phyloP scores from a whole-genome alignment of 352 stramenopile species.

The Globisporangium middletonii region DNA sequence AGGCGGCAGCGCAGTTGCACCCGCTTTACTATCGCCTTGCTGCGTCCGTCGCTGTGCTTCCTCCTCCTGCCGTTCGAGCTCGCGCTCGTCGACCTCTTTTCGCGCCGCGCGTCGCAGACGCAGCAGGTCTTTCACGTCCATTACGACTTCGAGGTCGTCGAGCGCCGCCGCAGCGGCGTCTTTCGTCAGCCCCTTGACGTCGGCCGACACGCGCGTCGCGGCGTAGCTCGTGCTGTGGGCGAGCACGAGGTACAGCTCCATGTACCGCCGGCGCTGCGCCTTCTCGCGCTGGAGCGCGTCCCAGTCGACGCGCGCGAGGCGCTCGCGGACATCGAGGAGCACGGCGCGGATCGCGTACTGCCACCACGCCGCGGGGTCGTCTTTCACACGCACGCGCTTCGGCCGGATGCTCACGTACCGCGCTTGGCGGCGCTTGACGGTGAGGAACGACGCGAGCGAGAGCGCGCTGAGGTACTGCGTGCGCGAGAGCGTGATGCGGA shows the following conservation, averaged over 20 bases:
- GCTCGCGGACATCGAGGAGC: constrained; percentile 63
- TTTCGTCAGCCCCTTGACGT: constrained; percentile 39
- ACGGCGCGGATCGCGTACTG: constrained; percentile 68
- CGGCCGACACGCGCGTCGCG: constrained; percentile 28
- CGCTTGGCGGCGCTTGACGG: constrained; percentile 48
- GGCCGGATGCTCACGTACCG: constrained; percentile 59
- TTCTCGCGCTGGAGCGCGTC: constrained; percentile 33
- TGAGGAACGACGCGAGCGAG: constrained; percentile 68
- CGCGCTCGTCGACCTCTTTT: constrained; percentile 27
- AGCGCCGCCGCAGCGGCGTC: constrained; percentile 38
- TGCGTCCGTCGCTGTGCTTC: constrained; percentile 15
- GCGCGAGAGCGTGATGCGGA: constrained; percentile 51
- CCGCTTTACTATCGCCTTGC: constrained; percentile 1
- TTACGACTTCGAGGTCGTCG: constrained; percentile 58
- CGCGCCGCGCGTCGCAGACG: constrained; percentile 45
- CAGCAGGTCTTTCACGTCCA: constrained; percentile 72
- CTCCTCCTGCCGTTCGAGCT: constrained; percentile 27
- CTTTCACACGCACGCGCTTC: constrained; percentile 27
- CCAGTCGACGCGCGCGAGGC: constrained; percentile 67
- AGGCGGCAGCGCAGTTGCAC: constrained; percentile 12
- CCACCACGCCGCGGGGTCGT: constrained; percentile 65
- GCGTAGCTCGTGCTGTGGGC: constrained; percentile 20
- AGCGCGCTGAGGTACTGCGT: constrained; percentile 73
- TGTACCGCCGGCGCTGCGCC: constrained; percentile 41
- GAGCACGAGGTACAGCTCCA: constrained; percentile 45